These are phyloP conservation scores for Ophiorrhiza pumila DNA, from an alignment of 257 asterid genomes.

Conservation along the genomic window DNA sequence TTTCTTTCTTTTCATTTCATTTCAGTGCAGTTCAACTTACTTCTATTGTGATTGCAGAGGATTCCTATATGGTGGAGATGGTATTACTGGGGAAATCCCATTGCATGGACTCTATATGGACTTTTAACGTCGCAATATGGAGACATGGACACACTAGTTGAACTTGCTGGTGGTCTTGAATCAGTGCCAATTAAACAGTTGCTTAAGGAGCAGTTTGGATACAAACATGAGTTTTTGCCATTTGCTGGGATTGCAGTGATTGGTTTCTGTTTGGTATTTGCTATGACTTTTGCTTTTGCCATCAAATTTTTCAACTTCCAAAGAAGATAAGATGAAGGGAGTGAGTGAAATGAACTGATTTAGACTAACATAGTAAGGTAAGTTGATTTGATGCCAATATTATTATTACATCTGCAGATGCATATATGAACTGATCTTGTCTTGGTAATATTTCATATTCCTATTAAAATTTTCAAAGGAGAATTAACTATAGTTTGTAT, in stretches of 20 bases:
- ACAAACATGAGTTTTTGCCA: constrained; percentile 63
- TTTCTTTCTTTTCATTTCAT: too few species aligned
- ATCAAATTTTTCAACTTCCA: constrained; percentile 75
- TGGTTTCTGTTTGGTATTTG: constrained; percentile 58
- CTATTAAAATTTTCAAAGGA: background rate
- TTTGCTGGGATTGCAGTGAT: constrained; percentile 56
- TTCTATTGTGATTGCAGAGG: constrained; percentile 42
- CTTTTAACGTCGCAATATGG: constrained; percentile 83
- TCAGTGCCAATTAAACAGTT: constrained; percentile 49
- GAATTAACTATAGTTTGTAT: background rate
- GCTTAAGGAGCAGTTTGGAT: constrained; percentile 59
- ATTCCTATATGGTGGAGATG: constrained; percentile 97
- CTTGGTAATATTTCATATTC: background rate
- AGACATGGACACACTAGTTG: constrained; percentile 42
- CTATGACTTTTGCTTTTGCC: constrained; percentile 66
- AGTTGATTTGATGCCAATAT: background rate
- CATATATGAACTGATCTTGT: background rate
- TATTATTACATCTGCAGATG: background rate
- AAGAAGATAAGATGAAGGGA: constrained; percentile 56
- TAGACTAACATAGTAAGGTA: background rate
- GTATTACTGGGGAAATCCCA: constrained; percentile 90
- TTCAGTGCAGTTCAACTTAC: background rate
- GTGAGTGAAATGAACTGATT: background rate
- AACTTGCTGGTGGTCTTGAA: constrained; percentile 51
- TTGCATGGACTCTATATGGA: constrained; percentile 85